Evolutionary conservation across 805 yeast species (phyloP).

Genomic region (Kregervanrija pseudodelftensis): DNA sequence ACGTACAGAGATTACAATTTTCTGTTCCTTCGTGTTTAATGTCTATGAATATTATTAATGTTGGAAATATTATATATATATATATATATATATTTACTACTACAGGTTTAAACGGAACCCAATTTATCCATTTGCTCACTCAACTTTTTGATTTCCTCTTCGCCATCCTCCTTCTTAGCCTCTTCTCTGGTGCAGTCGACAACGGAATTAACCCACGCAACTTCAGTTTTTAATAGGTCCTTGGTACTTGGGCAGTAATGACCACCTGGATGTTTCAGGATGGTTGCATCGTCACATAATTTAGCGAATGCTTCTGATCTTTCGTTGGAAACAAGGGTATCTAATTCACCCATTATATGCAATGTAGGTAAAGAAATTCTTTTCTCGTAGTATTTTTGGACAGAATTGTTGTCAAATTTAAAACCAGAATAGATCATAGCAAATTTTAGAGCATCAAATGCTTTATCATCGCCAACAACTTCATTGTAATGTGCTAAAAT

Average conservation of each 20-base stretch:
- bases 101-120: conserved; percentile 19
- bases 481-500: conserved; percentile 53
- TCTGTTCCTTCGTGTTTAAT: too few species aligned
- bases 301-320: conserved; percentile 57
- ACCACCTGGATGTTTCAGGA: conserved; percentile 86
- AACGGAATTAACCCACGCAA: conserved; percentile 28
- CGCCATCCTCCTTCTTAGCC: conserved; percentile 5
- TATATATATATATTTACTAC: not conserved
- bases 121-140: conserved; percentile 23
- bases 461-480: conserved; percentile 39
- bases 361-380: conserved; percentile 37
- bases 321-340: conserved; percentile 73
- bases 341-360: conserved; percentile 81
- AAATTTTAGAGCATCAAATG: conserved; percentile 48
- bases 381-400: conserved; percentile 24
- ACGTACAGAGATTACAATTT: too few species aligned
- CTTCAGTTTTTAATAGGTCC: conserved; percentile 26
- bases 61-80: too few species aligned
- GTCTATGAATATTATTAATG: too few species aligned
- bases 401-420: conserved; percentile 22
- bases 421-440: conserved; percentile 70
- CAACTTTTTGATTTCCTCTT: conserved; percentile 17
- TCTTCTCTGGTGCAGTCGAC: conserved; percentile 11
- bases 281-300: conserved; percentile 41
- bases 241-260: conserved; percentile 92